Conservation (phyloP, 2,329 filamentous ascomycete genomes). For the Sordariomycetes sp. region DNA sequence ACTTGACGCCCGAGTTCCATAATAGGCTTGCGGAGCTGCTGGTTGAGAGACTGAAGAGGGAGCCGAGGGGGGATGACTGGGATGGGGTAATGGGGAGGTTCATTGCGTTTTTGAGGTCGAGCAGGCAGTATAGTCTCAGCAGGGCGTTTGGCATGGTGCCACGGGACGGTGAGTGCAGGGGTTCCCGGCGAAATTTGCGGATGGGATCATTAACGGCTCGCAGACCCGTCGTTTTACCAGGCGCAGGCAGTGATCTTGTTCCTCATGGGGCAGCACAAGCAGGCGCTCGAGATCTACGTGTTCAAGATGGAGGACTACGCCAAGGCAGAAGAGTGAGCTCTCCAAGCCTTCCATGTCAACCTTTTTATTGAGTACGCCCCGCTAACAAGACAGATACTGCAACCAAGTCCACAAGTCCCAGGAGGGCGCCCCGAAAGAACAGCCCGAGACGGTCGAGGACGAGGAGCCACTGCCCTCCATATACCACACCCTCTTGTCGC, state of each 20-base stretch:
- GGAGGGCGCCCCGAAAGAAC: constrained; percentile 14
- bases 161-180: constrained; percentile 49
- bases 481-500: constrained; percentile 78
- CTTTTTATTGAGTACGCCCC: background rate
- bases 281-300: constrained; percentile 94
- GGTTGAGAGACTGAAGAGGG: constrained; percentile 41
- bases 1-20: constrained; percentile 76
- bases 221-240: constrained; percentile 79
- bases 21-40: constrained; percentile 64
- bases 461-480: constrained; percentile 56
- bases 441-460: constrained; percentile 13
- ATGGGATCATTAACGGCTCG: constrained; percentile 6
- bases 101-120: constrained; percentile 61
- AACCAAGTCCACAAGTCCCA: constrained; percentile 65
- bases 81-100: constrained; percentile 50
- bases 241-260: constrained; percentile 80
- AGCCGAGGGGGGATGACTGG: constrained; percentile 32
- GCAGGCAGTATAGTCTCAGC: constrained; percentile 66
- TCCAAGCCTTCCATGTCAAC: background rate
- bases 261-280: constrained; percentile 90
- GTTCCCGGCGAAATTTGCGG: background rate
- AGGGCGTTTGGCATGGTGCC: constrained; percentile 69
- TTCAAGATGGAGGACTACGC: constrained; percentile 79
- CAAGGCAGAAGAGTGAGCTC: constrained; percentile 80
- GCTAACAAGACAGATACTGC: constrained; percentile 48